phyloP scores from a whole-genome alignment of 768 basidiomycete genomes.

The Lanmaoa rubissima region DNA sequence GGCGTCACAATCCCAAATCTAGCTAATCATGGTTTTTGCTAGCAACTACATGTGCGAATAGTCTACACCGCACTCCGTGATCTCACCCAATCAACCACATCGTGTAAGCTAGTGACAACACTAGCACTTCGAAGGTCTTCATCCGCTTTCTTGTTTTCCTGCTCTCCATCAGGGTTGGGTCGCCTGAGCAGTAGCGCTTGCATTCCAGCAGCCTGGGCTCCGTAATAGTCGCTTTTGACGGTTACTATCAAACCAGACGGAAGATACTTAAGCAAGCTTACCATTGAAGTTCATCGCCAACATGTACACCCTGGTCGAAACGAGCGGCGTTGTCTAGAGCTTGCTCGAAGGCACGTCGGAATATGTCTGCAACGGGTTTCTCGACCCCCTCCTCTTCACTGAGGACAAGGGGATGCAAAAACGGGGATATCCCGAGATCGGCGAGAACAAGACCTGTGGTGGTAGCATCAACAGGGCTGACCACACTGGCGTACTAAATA shows the following conservation, averaged over 20 bases:
- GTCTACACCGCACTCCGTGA: constrained; percentile 9
- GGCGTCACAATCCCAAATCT: no score
- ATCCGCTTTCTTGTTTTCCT: constrained; percentile 40
- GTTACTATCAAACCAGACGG: constrained; percentile 1
- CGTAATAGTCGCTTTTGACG: constrained; percentile 58
- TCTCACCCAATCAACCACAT: constrained; percentile 39
- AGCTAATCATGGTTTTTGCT: neutral
- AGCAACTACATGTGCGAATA: neutral
- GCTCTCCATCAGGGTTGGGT: constrained; percentile 45
- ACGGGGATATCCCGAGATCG: constrained; percentile 54
- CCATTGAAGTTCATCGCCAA: constrained; percentile 74
- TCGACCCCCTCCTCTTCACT: constrained; percentile 69
- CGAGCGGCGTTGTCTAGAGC: neutral
- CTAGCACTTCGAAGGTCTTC: constrained; percentile 41
- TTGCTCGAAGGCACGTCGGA: constrained; percentile 40
- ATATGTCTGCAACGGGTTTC: constrained; percentile 66
- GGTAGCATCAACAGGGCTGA: neutral
- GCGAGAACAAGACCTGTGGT: constrained; percentile 47
- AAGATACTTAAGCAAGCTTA: constrained; percentile 31
- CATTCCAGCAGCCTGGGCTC: constrained; percentile 55
- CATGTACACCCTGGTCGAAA: constrained; percentile 53
- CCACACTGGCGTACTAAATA: neutral
- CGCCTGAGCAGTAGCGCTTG: constrained; percentile 57
- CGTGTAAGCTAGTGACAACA: constrained; percentile 38
- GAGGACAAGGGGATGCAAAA: constrained; percentile 55